These are phyloP conservation scores for Xylaria sp. DNA, from an alignment of 2,329 filamentous ascomycete genomes.

Conservation along the genomic window DNA sequence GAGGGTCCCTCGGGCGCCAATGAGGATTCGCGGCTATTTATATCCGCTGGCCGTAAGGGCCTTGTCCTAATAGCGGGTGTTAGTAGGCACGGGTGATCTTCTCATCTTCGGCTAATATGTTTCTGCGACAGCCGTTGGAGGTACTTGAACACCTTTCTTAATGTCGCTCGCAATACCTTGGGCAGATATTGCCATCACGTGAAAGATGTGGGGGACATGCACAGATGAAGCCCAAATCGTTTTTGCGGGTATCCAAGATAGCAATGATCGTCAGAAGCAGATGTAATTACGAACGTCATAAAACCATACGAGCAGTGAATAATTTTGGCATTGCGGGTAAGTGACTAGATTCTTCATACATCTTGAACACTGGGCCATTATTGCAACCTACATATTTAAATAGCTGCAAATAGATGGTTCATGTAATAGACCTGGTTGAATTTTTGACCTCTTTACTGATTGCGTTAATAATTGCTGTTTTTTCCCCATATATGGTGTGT, in stretches of 20 bases:
- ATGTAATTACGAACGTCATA: not conserved
- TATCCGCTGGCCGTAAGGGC: constrained; percentile 12
- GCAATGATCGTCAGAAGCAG: not conserved
- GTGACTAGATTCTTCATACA: too few species aligned
- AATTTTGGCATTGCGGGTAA: too few species aligned
- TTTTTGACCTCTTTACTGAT: too few species aligned
- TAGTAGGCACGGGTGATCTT: constrained; percentile 20
- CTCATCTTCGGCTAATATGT: constrained; percentile 38
- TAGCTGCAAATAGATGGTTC: too few species aligned
- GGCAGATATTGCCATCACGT: not conserved
- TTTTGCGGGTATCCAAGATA: not conserved
- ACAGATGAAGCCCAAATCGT: not conserved
- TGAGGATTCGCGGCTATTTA: constrained; percentile 34
- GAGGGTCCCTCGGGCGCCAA: constrained; percentile 24
- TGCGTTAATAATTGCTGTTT: too few species aligned
- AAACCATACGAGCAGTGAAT: too few species aligned
- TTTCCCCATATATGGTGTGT: too few species aligned
- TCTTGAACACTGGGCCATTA: too few species aligned
- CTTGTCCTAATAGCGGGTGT: constrained; percentile 11
- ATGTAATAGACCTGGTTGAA: too few species aligned
- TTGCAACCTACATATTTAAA: too few species aligned
- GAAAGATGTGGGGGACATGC: not conserved
- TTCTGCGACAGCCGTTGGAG: constrained; percentile 31
- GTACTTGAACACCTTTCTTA: not conserved
- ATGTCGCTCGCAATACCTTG: not conserved